Conservation (phyloP, 179 eudicot genomes). For the Vitellaria paradoxa region DNA sequence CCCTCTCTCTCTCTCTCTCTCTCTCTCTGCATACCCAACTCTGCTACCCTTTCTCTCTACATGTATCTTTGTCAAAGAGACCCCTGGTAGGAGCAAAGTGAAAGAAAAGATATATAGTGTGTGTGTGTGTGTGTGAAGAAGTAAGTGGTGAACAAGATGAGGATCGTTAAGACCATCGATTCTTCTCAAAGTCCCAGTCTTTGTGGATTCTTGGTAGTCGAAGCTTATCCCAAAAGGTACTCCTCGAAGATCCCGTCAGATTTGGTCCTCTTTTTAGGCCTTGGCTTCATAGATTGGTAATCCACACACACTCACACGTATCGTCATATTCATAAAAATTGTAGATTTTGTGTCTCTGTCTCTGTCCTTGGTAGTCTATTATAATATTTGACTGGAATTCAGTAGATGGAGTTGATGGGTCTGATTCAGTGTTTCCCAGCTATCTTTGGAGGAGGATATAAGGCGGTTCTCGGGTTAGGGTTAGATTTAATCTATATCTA, state of each 20-base stretch:
- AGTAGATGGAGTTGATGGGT: constrained; percentile 18
- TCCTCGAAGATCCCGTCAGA: constrained; percentile 48
- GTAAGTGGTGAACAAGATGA: constrained; percentile 19
- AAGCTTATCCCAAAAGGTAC: constrained; percentile 54
- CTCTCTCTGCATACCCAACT: neutral
- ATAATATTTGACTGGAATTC: neutral
- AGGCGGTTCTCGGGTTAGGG: constrained; percentile 20
- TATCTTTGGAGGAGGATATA: constrained; percentile 19
- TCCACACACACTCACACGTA: neutral
- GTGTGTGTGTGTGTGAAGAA: neutral
- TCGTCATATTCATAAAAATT: neutral
- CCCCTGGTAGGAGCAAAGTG: constrained; percentile 5
- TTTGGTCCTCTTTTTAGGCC: constrained; percentile 47
- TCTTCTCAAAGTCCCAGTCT: constrained; percentile 21
- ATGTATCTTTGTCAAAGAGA: neutral
- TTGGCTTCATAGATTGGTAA: constrained; percentile 56
- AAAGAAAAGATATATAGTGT: no score
- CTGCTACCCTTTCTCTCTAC: neutral
- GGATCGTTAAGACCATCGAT: constrained; percentile 30
- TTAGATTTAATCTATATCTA: constrained; percentile 19
- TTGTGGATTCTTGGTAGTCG: constrained; percentile 34
- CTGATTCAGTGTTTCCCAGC: constrained; percentile 24
- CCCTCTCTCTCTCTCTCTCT: constrained; percentile 7
- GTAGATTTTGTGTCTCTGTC: neutral
- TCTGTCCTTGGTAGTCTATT: neutral